Base-by-base conservation (phyloP, 1,139 yeast species). In the Cylindricascospora bacillispora region DNA sequence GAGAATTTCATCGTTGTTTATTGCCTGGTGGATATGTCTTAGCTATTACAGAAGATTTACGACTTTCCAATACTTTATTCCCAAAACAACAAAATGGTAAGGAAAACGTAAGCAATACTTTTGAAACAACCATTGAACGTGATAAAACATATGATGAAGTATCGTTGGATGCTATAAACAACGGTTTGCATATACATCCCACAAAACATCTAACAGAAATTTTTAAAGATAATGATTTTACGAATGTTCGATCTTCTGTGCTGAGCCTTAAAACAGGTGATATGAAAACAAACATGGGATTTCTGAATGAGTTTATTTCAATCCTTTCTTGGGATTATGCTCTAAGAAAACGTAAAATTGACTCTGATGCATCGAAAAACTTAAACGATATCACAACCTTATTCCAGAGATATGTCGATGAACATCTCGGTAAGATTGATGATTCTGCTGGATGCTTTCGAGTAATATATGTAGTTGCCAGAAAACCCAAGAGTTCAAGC, bases 21-120 rank as follows among this genome's bases (percentile, higher is more conserved):
- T 34, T 36, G 11, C 55, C 54, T 12, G 54, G 50, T 10, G 56
- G 56, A 3, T 47, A 44, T 32, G 35, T 45, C 3, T 32, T 46
- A n/a, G 46, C 45, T 4, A 32, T 41, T 3, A 39, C 39, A 6
- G 27, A 36, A 15, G 55, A 52, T 33, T 27, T 49, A 13, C 36
- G 40, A n/a, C 30, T 43, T 12, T 39, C 50, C 3, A 49, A 46
- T 26, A 35, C 41, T 10, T 36, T 38, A 19, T 30, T 31, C 15
- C 11, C 35, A 29, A 22, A 16, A 22, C 18, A 30, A 13, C 22
- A 22, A 5, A 15, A 21, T 10, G 13, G n/a, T 6, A 22, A 14
- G 9, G 26, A 23, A 9, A n/a, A 13, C 11, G 15, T 13, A 9
- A 12, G 16, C 22, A 15, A 26, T 4, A 26, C 22, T 14, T 41